These are phyloP conservation scores for Trichoderma koningiopsis DNA, from an alignment of 2,329 filamentous ascomycete species.

Conservation along the genomic window DNA sequence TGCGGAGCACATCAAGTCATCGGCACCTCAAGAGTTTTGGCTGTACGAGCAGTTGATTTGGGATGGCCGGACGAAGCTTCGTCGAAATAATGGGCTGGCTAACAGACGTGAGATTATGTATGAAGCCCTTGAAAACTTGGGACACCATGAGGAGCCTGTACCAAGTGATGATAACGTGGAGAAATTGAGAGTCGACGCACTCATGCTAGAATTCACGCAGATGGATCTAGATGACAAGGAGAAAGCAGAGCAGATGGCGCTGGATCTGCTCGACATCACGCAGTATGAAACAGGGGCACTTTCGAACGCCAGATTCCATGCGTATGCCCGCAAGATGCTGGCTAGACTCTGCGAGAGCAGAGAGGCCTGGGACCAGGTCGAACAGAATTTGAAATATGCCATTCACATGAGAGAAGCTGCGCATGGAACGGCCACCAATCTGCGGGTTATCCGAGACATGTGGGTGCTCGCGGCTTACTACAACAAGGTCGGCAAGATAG, in stretches of 20 bases:
- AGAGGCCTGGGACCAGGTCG: constrained; percentile 38
- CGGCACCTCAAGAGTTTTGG: constrained; percentile 39
- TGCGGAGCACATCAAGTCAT: constrained; percentile 36
- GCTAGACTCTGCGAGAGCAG: constrained; percentile 39
- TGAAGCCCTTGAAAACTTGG: constrained; percentile 36
- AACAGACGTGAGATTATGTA: constrained; percentile 36
- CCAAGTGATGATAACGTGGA: constrained; percentile 30
- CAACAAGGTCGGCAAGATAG: constrained; percentile 35
- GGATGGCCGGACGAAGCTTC: constrained; percentile 42
- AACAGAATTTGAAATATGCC: constrained; percentile 39
- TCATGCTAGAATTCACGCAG: constrained; percentile 43
- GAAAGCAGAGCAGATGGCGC: constrained; percentile 38
- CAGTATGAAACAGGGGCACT: constrained; percentile 31
- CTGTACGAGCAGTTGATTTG: constrained; percentile 45
- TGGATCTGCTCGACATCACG: constrained; percentile 36
- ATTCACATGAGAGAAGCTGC: constrained; percentile 41
- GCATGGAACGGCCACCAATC: constrained; percentile 39
- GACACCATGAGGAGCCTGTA: constrained; percentile 24
- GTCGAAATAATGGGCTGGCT: constrained; percentile 38
- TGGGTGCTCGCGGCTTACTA: constrained; percentile 43
- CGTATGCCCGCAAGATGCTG: constrained; percentile 44
- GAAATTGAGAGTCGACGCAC: constrained; percentile 38
- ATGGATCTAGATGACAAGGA: constrained; percentile 41
- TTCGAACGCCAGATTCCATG: constrained; percentile 41
- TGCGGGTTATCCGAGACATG: constrained; percentile 44